Percentiles rank a stretch among this genome's conserved stretches.
These are phyloP conservation scores for Pseudopyrenochaeta lycopersici DNA, from an alignment of 2,329 filamentous ascomycete species.

Conservation along the genomic window DNA sequence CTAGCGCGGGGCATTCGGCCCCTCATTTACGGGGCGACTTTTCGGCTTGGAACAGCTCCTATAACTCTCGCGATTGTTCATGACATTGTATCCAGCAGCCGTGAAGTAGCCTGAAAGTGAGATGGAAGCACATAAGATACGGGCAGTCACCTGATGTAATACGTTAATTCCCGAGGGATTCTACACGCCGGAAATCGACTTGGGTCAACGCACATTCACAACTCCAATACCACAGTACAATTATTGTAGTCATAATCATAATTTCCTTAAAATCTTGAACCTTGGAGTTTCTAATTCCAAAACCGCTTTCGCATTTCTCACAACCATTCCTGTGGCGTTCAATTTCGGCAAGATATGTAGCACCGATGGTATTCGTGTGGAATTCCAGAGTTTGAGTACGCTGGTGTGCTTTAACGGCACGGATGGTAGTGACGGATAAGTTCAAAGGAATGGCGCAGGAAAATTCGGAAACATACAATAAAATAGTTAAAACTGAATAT, in stretches of 20 bases:
- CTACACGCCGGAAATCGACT: too few species aligned
- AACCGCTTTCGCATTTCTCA: background rate
- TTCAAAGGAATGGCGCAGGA: background rate
- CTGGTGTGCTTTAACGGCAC: background rate
- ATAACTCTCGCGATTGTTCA: background rate
- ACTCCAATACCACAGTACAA: too few species aligned
- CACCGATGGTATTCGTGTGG: background rate
- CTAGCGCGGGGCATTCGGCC: conserved; percentile 30
- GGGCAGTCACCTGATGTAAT: too few species aligned
- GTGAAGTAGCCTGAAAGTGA: too few species aligned
- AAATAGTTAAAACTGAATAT: background rate
- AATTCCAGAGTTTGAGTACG: background rate
- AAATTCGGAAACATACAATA: background rate
- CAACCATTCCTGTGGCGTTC: background rate
- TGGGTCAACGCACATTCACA: too few species aligned
- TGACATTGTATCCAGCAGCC: too few species aligned
- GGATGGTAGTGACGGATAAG: background rate
- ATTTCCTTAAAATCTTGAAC: too few species aligned
- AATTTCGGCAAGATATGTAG: background rate
- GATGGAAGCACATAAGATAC: too few species aligned
- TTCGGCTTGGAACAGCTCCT: conserved; percentile 2
- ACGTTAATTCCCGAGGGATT: too few species aligned
- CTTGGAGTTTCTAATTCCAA: too few species aligned
- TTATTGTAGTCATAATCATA: too few species aligned
- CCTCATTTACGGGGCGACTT: conserved; percentile 16